Base-by-base conservation (phyloP, 2,329 filamentous ascomycete species). In the Neospermospora avenae region DNA sequence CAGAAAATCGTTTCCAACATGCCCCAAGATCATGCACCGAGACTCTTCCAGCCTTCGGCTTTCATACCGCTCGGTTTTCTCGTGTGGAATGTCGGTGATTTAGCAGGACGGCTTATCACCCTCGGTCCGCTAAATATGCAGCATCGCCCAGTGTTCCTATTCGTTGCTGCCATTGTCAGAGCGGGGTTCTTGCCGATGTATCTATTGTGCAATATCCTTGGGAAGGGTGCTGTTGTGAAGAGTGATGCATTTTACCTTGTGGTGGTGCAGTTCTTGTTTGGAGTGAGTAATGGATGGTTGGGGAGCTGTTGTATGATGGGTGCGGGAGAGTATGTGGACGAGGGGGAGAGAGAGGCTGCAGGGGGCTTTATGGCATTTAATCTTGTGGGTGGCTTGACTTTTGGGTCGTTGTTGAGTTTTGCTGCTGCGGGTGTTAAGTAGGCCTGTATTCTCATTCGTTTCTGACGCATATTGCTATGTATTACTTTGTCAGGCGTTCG, bases 331-430 rank as follows among this genome's bases (percentile, higher is more conserved):
- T 93, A 87, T 84, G 93, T 98, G 0, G 87, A 88, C 3, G 84
- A 88, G 1, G 85, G 87, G 10, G 93, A 99, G 77, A 81, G 89
- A 35, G 92, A 96, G 77, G 93, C 91, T 5, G 87, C 92, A 0
- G 95, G 93, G 49, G 91, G 89, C 1, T 98, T 98, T 73, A 98
- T 99, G 95, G 89, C 90, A 3, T 74, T 97, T 64, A 91, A 88
- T 73, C 83, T 98, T n/a, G 90, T 97, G 18, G 85, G 84, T 4
- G 95, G 95, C 0, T 76, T 98, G 75, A 84, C 91, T 1, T 80
- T 81, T 24, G 95, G 95, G n/a, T 98, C 93, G 76, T 75, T 98
- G 69, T 74, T 96, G 72, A 98, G 93, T 73, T 99, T 98, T 75
- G 80, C 86, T 10, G 84, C 85, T 63, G 82, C 87, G 0, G 59